Evolutionary conservation across 345 rosid species (phyloP).

Genomic region (Eucalyptus sp.): DNA sequence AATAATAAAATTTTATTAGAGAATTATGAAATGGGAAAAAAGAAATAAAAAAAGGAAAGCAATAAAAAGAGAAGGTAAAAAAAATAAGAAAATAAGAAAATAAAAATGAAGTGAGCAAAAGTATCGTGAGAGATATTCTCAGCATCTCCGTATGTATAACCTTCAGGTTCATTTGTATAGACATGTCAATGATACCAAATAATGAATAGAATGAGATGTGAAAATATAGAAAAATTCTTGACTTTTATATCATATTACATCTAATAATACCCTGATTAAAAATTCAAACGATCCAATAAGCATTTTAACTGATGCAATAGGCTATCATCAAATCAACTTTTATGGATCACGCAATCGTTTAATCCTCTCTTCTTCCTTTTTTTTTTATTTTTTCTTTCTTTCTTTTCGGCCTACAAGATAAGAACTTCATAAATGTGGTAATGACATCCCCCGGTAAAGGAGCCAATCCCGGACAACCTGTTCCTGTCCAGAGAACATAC

Average conservation of each 20-base stretch:
- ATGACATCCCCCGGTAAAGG: neutral
- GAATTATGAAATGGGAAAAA: neutral
- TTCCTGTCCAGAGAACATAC: neutral
- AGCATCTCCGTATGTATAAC: neutral
- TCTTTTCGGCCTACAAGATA: neutral
- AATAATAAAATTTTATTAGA: neutral
- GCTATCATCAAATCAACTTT: neutral
- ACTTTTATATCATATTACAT: no score
- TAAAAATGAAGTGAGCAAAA: neutral
- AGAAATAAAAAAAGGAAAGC: no score
- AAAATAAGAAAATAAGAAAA: no score
- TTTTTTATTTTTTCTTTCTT: accelerated
- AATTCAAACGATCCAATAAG: no score
- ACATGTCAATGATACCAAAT: no score
- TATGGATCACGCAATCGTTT: neutral
- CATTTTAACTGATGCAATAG: neutral
- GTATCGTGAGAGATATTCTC: neutral
- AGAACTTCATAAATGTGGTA: neutral
- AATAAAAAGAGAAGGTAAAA: no score
- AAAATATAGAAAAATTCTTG: no score
- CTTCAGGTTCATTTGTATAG: no score
- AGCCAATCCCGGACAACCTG: neutral
- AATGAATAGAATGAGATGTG: neutral
- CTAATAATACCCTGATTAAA: no score
- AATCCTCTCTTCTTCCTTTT: neutral